A percentile compares a stretch with the other conserved stretches of the same genome.
phyloP scores from a whole-genome alignment of 2,329 filamentous ascomycete genomes.

The Arthrobotrys entomopaga region DNA sequence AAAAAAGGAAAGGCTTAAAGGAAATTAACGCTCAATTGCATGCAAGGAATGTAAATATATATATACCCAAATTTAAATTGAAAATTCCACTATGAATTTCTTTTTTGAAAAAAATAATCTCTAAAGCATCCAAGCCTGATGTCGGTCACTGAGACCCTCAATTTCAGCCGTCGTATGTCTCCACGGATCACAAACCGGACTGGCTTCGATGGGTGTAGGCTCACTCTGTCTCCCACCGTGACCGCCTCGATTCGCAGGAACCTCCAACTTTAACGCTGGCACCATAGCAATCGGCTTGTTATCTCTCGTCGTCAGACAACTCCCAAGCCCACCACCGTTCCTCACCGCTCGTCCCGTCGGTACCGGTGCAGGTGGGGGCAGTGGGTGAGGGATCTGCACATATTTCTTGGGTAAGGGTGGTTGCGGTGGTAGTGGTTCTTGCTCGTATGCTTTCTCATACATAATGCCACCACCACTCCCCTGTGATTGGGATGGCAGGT shows the following conservation, averaged over 20 bases:
- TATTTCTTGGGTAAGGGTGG: conserved; percentile 6
- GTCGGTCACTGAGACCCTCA: conserved; percentile 29
- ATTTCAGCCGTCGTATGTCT: conserved; percentile 29
- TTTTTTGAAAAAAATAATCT: neutral
- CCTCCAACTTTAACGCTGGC: conserved; percentile 22
- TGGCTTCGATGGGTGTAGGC: conserved; percentile 39
- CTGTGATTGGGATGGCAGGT: neutral
- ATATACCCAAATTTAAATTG: no score
- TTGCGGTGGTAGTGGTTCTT: neutral
- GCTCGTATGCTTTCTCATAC: neutral
- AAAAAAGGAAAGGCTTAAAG: neutral
- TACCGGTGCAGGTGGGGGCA: conserved; percentile 14
- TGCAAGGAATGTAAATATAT: neutral
- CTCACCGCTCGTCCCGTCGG: conserved; percentile 17
- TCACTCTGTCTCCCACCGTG: conserved; percentile 1
- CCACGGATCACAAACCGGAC: conserved; percentile 46
- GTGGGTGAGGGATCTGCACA: neutral
- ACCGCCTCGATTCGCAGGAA: conserved; percentile 6
- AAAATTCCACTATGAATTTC: no score
- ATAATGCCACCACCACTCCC: neutral
- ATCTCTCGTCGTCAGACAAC: conserved; percentile 39
- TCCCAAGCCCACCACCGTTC: conserved; percentile 26
- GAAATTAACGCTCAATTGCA: neutral
- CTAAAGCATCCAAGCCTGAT: conserved; percentile 47
- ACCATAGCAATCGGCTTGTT: conserved; percentile 46